Conservation (phyloP, 2,329 filamentous ascomycete genomes). For the Furcasterigmium furcatum region DNA sequence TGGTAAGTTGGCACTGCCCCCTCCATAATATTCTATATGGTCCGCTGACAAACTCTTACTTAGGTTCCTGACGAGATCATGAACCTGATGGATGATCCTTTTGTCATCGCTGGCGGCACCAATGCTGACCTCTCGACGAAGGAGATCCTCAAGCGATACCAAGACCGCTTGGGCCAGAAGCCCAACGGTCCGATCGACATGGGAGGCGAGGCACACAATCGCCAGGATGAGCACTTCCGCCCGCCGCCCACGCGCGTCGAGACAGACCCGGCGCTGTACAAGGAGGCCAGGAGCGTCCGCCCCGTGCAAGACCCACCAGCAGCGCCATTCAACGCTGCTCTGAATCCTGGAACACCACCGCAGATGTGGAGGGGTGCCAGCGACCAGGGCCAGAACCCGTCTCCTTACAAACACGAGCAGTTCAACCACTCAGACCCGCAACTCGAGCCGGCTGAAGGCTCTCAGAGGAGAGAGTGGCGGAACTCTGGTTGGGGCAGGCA, state of each 20-base stretch:
- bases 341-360: constrained; percentile 47
- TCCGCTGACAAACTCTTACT: constrained; percentile 9
- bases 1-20: constrained; percentile 68
- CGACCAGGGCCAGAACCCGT: constrained; percentile 34
- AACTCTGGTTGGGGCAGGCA: constrained; percentile 54
- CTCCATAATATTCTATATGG: background rate
- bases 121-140: constrained; percentile 90
- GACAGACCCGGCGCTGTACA: constrained; percentile 80
- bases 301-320: constrained; percentile 64
- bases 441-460: constrained; percentile 33
- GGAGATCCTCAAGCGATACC: constrained; percentile 92
- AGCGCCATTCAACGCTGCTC: constrained; percentile 27
- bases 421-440: constrained; percentile 41
- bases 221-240: constrained; percentile 54
- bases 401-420: constrained; percentile 37
- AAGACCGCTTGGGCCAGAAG: constrained; percentile 65
- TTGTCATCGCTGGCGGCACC: constrained; percentile 65
- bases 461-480: constrained; percentile 52
- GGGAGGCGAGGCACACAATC: constrained; percentile 51
- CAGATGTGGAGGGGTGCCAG: constrained; percentile 45
- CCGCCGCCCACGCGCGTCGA: constrained; percentile 67
- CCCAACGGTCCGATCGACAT: constrained; percentile 48
- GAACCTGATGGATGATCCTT: constrained; percentile 78
- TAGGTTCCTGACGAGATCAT: constrained; percentile 93
- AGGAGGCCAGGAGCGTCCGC: constrained; percentile 79